Evolutionary conservation across 768 basidiomycete species (phyloP).

Genomic region (Lyophyllum shimeji): DNA sequence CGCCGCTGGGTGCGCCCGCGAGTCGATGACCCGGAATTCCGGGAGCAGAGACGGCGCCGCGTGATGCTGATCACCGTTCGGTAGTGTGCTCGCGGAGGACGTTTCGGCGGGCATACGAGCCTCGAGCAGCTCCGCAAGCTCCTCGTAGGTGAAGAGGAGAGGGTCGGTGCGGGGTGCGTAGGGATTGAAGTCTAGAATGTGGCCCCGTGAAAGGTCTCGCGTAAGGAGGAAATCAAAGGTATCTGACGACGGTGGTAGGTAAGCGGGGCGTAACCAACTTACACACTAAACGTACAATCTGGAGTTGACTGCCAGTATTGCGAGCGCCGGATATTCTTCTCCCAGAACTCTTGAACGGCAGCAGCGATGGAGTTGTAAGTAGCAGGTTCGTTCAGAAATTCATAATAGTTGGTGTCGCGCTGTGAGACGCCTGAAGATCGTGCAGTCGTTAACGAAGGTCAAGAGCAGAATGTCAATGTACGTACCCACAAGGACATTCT

Average conservation of each 20-base stretch:
- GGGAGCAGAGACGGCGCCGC: constrained; percentile 23
- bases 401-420: constrained; percentile 86
- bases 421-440: constrained; percentile 70
- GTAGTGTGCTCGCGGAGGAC: no score
- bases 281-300: constrained; percentile 58
- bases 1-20: constrained; percentile 67
- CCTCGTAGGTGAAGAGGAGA: constrained; percentile 81
- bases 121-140: constrained; percentile 49
- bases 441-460: not conserved
- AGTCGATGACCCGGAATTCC: constrained; percentile 68
- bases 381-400: constrained; percentile 68
- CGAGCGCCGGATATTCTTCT: constrained; percentile 53
- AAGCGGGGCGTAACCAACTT: not conserved
- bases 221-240: constrained; percentile 86
- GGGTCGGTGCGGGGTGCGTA: constrained; percentile 86
- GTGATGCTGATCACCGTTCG: not conserved
- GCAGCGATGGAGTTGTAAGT: constrained; percentile 53
- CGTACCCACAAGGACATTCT: constrained; percentile 71
- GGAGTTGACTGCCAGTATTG: constrained; percentile 50
- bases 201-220: constrained; percentile 70
- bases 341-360: constrained; percentile 65
- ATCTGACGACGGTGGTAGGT: constrained; percentile 44
- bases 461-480: constrained; percentile 7
- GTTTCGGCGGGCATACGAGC: constrained; percentile 3
- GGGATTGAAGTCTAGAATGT: constrained; percentile 91